A percentile compares a stretch with the other conserved stretches of the same genome.
These are phyloP conservation scores for Takakia lepidozioides DNA, from an alignment of 225 moss, liverwort and hornwort genomes.

Conservation along the genomic window DNA sequence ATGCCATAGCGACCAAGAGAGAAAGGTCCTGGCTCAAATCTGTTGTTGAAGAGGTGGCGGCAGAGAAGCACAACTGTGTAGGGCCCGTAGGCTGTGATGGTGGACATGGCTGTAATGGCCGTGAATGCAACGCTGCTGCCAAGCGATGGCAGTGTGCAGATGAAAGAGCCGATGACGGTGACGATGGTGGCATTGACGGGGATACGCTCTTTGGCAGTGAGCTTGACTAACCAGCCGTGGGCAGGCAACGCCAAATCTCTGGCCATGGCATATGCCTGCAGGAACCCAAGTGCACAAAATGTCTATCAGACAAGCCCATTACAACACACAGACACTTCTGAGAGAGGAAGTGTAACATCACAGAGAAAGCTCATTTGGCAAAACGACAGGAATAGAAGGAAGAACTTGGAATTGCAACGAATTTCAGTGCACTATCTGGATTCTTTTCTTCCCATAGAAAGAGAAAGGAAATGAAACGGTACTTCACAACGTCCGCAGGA, in stretches of 20 bases:
- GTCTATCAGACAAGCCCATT: no score
- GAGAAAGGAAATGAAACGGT: no score
- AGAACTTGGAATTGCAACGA: no score
- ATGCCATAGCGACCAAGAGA: slow-evolving; percentile 26
- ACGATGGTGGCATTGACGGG: slow-evolving; percentile 29
- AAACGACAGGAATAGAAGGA: no score
- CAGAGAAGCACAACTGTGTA: slow-evolving; percentile 31
- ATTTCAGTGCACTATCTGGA: no score
- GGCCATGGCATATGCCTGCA: slow-evolving; percentile 34
- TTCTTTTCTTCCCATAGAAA: no score
- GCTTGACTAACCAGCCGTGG: slow-evolving; percentile 6
- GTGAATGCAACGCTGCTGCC: slow-evolving; percentile 38
- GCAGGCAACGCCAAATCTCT: slow-evolving; percentile 27
- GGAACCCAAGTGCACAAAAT: no score
- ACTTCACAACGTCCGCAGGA: no score
- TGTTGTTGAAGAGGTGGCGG: slow-evolving; percentile 27
- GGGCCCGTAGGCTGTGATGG: slow-evolving; percentile 39
- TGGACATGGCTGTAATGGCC: slow-evolving; percentile 42
- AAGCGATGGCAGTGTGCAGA: slow-evolving; percentile 31
- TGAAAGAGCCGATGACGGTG: slow-evolving; percentile 28
- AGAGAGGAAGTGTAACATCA: no score
- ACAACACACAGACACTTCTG: no score
- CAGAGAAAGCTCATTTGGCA: no score
- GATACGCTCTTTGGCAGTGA: slow-evolving; percentile 13
- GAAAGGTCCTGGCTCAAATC: slow-evolving; percentile 24